Percentiles rank a stretch among this genome's conserved stretches.
phyloP scores from a whole-genome alignment of 1,284 basidiomycete genomes.

The Fomitiporia mediterranea region DNA sequence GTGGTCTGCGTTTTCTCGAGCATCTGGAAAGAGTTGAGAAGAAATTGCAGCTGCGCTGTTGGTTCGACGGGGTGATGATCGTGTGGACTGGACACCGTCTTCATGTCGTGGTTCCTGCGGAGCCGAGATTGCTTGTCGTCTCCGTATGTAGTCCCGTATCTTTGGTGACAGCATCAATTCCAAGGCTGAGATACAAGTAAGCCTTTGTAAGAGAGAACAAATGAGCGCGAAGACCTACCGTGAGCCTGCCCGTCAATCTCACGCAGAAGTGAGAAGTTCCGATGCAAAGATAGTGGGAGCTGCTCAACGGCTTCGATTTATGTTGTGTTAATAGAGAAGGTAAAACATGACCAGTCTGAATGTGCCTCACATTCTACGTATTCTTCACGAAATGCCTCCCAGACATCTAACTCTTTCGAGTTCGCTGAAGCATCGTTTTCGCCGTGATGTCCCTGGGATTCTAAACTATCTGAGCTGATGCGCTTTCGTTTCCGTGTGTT shows the following conservation, averaged over 20 bases:
- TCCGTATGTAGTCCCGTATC: slow-evolving; percentile 4
- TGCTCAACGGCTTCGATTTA: slow-evolving; percentile 81
- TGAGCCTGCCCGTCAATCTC: slow-evolving; percentile 77
- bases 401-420: slow-evolving; percentile 57
- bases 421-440: slow-evolving; percentile 25
- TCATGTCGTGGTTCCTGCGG: too few species aligned
- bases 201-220: too few species aligned
- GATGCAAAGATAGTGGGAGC: slow-evolving; percentile 77
- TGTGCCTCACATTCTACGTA: slow-evolving; percentile 70
- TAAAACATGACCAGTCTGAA: background rate
- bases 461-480: background rate
- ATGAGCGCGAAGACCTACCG: slow-evolving; percentile 37
- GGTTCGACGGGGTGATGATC: background rate
- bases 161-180: background rate
- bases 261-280: slow-evolving; percentile 74
- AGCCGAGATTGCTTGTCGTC: background rate
- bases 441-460: background rate
- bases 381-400: slow-evolving; percentile 76
- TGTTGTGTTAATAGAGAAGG: too few species aligned
- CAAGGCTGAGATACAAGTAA: background rate
- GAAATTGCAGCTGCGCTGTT: background rate
- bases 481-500: slow-evolving; percentile 15
- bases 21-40: background rate
- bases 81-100: too few species aligned
- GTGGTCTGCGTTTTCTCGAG: background rate